Percentiles rank a stretch among this genome's conserved stretches.
These are phyloP conservation scores for Daldinia eschscholtzii DNA, from an alignment of 2,329 filamentous ascomycete species.

Conservation along the genomic window DNA sequence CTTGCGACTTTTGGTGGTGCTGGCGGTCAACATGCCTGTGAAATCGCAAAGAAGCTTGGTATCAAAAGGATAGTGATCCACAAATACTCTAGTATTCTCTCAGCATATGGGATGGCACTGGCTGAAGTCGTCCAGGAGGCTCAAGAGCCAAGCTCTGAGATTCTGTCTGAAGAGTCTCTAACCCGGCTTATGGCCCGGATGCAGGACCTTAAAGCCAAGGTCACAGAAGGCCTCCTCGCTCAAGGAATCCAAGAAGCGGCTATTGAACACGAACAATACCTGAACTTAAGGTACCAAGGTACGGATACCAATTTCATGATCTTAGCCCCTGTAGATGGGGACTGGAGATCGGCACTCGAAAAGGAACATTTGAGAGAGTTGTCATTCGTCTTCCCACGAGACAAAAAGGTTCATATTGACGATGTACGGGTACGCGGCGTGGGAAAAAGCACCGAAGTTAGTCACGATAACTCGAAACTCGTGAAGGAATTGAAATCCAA, in stretches of 20 bases:
- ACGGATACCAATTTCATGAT: conserved; percentile 62
- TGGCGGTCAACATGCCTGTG: conserved; percentile 46
- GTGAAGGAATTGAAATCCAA: conserved; percentile 40
- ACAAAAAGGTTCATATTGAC: conserved; percentile 56
- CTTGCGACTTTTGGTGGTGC: conserved; percentile 46
- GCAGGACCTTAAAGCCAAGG: conserved; percentile 37
- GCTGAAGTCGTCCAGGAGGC: conserved; percentile 42
- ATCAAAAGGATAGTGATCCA: conserved; percentile 60
- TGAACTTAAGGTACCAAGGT: conserved; percentile 46
- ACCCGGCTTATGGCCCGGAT: conserved; percentile 20
- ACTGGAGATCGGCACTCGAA: conserved; percentile 56
- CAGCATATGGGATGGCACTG: conserved; percentile 60
- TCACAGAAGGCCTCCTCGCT: conserved; percentile 33
- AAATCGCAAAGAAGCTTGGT: conserved; percentile 57
- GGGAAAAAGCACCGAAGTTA: conserved; percentile 46
- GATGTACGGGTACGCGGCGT: conserved; percentile 54
- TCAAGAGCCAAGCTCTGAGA: conserved; percentile 39
- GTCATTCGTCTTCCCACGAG: conserved; percentile 54
- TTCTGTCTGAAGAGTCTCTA: conserved; percentile 28
- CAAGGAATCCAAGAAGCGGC: conserved; percentile 31
- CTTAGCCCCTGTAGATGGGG: conserved; percentile 52
- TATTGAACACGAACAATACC: conserved; percentile 42
- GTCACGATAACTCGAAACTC: conserved; percentile 43
- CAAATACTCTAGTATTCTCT: conserved; percentile 53
- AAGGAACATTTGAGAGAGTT: conserved; percentile 57